A percentile compares a stretch with the other conserved stretches of the same genome.
Evolutionary conservation across 805 yeast species (phyloP).

Genomic region (Jamesozyma piceae): DNA sequence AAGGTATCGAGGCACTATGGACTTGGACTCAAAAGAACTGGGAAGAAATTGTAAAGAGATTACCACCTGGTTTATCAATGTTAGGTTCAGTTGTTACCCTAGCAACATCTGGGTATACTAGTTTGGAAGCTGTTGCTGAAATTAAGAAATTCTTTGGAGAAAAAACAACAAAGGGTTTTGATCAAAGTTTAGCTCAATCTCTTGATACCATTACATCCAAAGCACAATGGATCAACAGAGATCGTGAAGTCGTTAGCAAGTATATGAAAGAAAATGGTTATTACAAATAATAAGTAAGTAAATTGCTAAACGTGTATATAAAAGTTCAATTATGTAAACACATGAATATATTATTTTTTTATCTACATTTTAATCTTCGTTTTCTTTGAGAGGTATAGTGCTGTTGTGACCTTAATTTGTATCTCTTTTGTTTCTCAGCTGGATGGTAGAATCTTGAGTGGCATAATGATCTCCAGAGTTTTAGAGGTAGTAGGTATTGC

Average conservation of each 20-base stretch:
- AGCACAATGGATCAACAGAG: slow-evolving; percentile 51
- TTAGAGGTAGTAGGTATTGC: no score
- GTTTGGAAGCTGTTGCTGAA: slow-evolving; percentile 41
- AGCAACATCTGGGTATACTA: slow-evolving; percentile 53
- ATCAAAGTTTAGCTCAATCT: slow-evolving; percentile 56
- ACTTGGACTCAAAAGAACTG: slow-evolving; percentile 64
- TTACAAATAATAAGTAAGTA: not conserved
- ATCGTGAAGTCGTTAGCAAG: slow-evolving; percentile 36
- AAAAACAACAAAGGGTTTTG: slow-evolving; percentile 54
- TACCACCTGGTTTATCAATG: slow-evolving; percentile 79
- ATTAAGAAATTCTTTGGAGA: slow-evolving; percentile 43
- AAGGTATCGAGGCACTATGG: slow-evolving; percentile 66
- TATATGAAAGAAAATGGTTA: slow-evolving; percentile 37
- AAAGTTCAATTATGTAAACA: not conserved
- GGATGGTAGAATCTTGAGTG: no score
- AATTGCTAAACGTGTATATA: not conserved
- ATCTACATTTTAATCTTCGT: no score
- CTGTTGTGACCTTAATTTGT: no score
- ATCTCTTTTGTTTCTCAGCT: no score
- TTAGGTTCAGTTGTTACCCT: slow-evolving; percentile 63
- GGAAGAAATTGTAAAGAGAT: slow-evolving; percentile 52
- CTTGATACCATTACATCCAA: slow-evolving; percentile 51
- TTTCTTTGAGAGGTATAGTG: slow-evolving; percentile 7
- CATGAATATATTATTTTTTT: no score
- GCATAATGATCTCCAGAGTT: no score